phyloP scores from a whole-genome alignment of 2,329 filamentous ascomycete species.

The Dactylella cylindrospora region DNA sequence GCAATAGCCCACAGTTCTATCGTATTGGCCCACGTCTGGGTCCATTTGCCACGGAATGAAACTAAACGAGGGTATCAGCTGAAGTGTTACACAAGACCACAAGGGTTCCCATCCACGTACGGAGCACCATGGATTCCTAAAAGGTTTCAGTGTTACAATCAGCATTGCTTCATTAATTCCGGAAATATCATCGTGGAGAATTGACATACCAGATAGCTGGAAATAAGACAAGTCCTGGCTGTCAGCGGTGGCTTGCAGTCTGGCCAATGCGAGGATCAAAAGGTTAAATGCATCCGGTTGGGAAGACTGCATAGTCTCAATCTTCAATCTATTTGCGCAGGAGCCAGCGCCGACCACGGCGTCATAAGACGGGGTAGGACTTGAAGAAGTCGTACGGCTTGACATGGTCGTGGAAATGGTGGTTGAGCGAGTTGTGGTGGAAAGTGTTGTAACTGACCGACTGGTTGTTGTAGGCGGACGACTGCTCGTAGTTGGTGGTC shows the following conservation, averaged over 20 bases:
- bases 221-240: constrained; percentile 11
- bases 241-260: background rate
- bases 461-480: no score
- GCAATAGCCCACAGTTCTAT: constrained; percentile 21
- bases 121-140: constrained; percentile 37
- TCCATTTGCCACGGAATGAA: constrained; percentile 17
- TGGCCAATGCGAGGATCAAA: constrained; percentile 19
- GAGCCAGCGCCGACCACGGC: no score
- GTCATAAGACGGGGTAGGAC: no score
- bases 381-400: no score
- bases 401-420: no score
- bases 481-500: no score
- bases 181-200: background rate
- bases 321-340: constrained; percentile 16
- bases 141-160: background rate
- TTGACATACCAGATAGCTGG: constrained; percentile 13
- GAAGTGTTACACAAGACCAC: background rate
- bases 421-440: no score
- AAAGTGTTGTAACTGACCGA: no score
- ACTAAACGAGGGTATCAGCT: background rate
- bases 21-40: background rate
- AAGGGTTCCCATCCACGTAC: constrained; percentile 5
- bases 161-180: background rate
- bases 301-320: background rate
- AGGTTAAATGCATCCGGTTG: constrained; percentile 26